A percentile compares a stretch with the other conserved stretches of the same genome.
Evolutionary conservation across 2,329 filamentous ascomycete genomes (phyloP).

Genomic region (Nannizzia gypsea): DNA sequence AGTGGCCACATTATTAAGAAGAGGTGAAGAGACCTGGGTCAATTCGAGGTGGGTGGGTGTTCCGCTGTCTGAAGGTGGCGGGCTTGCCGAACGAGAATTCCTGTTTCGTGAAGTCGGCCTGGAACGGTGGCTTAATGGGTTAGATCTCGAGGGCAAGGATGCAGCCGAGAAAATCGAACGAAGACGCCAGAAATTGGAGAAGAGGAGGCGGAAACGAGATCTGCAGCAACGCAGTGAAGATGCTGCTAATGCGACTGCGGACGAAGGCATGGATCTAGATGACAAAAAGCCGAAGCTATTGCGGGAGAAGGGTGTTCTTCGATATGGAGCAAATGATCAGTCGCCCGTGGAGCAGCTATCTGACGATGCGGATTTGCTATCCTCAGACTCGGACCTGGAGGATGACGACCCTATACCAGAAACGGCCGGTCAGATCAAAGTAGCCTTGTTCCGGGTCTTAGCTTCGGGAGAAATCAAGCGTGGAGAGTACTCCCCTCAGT

Average conservation of each 20-base stretch:
- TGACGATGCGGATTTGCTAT: conserved; percentile 53
- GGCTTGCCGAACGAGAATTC: conserved; percentile 90
- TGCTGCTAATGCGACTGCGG: conserved; percentile 33
- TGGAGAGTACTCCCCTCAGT: conserved; percentile 95
- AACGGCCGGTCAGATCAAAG: conserved; percentile 94
- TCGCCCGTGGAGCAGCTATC: conserved; percentile 62
- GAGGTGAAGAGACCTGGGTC: conserved; percentile 97
- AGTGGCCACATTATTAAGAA: conserved; percentile 81
- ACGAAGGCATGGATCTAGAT: conserved; percentile 30
- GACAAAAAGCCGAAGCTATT: conserved; percentile 20
- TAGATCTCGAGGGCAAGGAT: conserved; percentile 89
- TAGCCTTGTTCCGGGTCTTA: conserved; percentile 87
- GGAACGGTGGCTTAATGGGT: conserved; percentile 89
- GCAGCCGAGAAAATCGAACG: conserved; percentile 66
- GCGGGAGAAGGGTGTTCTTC: conserved; percentile 48
- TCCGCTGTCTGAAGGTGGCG: conserved; percentile 79
- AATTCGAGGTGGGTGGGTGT: conserved; percentile 97
- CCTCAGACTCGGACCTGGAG: conserved; percentile 57
- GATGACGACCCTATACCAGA: conserved; percentile 70
- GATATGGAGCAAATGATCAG: conserved; percentile 67
- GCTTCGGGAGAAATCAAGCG: conserved; percentile 96
- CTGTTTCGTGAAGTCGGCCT: conserved; percentile 92
- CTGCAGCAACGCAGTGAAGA: conserved; percentile 44
- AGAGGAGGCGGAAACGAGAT: conserved; percentile 66
- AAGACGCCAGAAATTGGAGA: conserved; percentile 60